These are phyloP conservation scores for Aspergillus neotritici DNA, from an alignment of 2,329 filamentous ascomycete species.

Conservation along the genomic window DNA sequence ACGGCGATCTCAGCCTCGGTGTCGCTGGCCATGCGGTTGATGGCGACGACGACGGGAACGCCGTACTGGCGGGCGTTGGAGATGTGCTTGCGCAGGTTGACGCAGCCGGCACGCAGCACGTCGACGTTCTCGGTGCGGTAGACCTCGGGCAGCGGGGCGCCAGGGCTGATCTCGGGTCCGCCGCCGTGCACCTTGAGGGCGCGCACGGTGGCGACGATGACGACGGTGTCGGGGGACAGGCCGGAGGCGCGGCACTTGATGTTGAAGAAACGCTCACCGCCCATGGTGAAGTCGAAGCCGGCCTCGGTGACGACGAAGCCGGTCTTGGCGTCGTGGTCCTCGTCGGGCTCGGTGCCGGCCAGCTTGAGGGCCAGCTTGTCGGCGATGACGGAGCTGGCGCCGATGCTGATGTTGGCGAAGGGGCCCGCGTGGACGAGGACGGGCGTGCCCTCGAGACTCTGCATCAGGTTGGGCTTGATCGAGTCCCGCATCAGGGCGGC, in stretches of 20 bases:
- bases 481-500: constrained; percentile 96
- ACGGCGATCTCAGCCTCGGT: constrained; percentile 86
- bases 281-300: constrained; percentile 99
- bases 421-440: constrained; percentile 97
- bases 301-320: constrained; percentile 96
- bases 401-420: constrained; percentile 97
- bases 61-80: constrained; percentile 83
- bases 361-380: constrained; percentile 96
- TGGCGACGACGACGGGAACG: constrained; percentile 88
- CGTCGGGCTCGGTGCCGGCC: constrained; percentile 85
- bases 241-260: constrained; percentile 98
- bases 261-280: constrained; percentile 98
- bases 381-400: constrained; percentile 89
- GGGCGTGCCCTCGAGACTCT: constrained; percentile 92
- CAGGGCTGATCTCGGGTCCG: constrained; percentile 86
- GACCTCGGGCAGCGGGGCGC: constrained; percentile 74
- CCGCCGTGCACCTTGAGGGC: constrained; percentile 96
- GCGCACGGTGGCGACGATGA: constrained; percentile 91
- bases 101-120: constrained; percentile 78
- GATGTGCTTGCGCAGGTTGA: constrained; percentile 95
- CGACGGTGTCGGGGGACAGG: constrained; percentile 84
- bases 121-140: constrained; percentile 94
- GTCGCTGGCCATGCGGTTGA: constrained; percentile 94
- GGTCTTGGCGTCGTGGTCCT: constrained; percentile 73
- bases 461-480: constrained; percentile 98